Evolutionary conservation across 345 rosid genomes (phyloP).

Genomic region (Gossypium thurberi): DNA sequence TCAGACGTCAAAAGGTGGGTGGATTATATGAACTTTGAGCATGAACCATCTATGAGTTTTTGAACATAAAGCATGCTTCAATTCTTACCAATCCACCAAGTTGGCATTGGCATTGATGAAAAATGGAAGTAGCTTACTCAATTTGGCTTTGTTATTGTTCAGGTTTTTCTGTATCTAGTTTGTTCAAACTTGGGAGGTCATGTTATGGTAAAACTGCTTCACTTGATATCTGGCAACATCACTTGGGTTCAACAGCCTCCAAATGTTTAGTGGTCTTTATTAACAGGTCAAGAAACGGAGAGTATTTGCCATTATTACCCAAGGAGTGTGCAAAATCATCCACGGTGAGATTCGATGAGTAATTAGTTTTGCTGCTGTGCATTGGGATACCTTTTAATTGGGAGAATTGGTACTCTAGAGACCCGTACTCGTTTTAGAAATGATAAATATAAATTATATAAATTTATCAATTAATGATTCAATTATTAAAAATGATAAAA

Average conservation of each 20-base stretch:
- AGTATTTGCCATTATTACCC: background rate
- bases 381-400: too few relatives aligned
- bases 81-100: background rate
- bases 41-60: background rate
- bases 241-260: conserved; percentile 59
- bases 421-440: too few relatives aligned
- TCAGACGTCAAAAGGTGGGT: background rate
- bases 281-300: too few relatives aligned
- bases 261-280: too few relatives aligned
- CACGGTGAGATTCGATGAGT: too few relatives aligned
- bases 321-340: too few relatives aligned
- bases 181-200: background rate
- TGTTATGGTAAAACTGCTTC: background rate
- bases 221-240: conserved; percentile 28
- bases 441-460: too few relatives aligned
- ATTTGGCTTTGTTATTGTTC: background rate
- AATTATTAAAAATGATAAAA: too few relatives aligned
- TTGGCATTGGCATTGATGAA: background rate
- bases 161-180: background rate
- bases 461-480: too few relatives aligned
- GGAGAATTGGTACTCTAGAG: too few relatives aligned
- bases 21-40: background rate
- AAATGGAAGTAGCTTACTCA: background rate
- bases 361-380: too few relatives aligned
- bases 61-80: background rate